These are phyloP conservation scores for Erythrobasidium hasegawianum DNA, from an alignment of 1,284 basidiomycete genomes.

Conservation along the genomic window DNA sequence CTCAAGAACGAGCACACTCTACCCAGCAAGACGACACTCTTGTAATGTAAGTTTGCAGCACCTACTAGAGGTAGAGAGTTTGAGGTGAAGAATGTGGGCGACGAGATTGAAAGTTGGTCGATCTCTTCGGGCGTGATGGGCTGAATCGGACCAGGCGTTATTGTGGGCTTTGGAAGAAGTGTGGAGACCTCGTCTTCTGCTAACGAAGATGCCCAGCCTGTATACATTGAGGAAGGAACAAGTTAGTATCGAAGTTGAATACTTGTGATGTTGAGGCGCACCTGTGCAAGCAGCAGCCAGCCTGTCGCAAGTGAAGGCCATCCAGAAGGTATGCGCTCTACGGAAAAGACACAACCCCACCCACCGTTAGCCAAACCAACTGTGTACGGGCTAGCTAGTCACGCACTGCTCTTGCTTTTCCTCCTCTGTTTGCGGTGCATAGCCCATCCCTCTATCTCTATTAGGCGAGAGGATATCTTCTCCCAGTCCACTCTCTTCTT, in stretches of 20 bases:
- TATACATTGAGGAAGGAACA: no score
- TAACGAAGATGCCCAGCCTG: slow-evolving; percentile 40
- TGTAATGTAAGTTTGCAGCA: slow-evolving; percentile 39
- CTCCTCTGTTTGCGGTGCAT: slow-evolving; percentile 10
- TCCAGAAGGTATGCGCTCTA: slow-evolving; percentile 38
- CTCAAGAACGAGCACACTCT: slow-evolving; percentile 38
- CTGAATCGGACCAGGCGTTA: slow-evolving; percentile 25
- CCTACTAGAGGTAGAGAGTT: slow-evolving; percentile 40
- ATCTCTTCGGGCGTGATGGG: slow-evolving; percentile 23
- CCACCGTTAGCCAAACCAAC: background rate
- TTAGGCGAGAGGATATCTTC: background rate
- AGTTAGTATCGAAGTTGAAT: no score
- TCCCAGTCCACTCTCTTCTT: no score
- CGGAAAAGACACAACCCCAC: no score
- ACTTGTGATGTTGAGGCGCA: no score
- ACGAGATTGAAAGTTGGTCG: slow-evolving; percentile 36
- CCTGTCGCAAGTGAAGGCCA: slow-evolving; percentile 38
- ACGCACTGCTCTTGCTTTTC: slow-evolving; percentile 28
- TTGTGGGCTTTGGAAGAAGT: slow-evolving; percentile 33
- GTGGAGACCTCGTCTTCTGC: slow-evolving; percentile 43
- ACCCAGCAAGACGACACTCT: slow-evolving; percentile 40
- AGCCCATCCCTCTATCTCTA: background rate
- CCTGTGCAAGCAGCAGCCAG: slow-evolving; percentile 37
- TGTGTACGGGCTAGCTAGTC: background rate
- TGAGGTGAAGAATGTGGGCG: slow-evolving; percentile 39